These are phyloP conservation scores for Alternaria tenuissima DNA, from an alignment of 2,329 filamentous ascomycete genomes.

Conservation along the genomic window DNA sequence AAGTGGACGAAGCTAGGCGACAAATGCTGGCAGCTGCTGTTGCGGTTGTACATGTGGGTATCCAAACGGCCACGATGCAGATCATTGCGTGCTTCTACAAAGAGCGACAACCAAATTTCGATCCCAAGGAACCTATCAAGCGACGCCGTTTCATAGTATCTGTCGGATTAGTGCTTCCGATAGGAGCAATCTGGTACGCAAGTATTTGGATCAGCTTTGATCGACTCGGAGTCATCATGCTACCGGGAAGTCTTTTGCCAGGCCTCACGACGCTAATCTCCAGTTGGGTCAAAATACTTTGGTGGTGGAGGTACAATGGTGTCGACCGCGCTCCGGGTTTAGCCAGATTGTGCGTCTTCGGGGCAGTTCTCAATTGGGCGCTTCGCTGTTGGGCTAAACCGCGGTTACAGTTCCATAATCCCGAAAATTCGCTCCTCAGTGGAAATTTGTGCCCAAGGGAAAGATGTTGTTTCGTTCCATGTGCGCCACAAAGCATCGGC, in stretches of 20 bases:
- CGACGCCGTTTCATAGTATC: neutral
- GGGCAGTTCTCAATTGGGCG: neutral
- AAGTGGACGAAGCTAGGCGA: too few relatives aligned
- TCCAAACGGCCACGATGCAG: neutral
- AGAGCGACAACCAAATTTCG: neutral
- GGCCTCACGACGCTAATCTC: neutral
- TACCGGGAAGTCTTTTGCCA: neutral
- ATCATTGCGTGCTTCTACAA: neutral
- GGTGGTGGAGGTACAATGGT: neutral
- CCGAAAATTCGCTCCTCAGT: neutral
- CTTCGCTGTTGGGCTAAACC: rapidly evolving
- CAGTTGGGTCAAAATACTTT: neutral
- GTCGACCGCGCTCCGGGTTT: rapidly evolving
- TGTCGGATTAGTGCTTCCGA: neutral
- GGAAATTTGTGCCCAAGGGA: neutral
- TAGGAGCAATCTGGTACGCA: neutral
- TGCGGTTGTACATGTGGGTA: neutral
- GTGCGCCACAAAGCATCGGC: neutral
- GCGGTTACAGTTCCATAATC: neutral
- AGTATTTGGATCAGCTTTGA: neutral
- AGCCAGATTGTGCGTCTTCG: rapidly evolving
- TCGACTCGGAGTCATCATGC: neutral
- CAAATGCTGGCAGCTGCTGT: neutral
- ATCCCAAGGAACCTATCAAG: neutral
- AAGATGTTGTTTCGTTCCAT: neutral